phyloP scores from a whole-genome alignment of 164 flowering plant species.

The Liquidambar formosana region DNA sequence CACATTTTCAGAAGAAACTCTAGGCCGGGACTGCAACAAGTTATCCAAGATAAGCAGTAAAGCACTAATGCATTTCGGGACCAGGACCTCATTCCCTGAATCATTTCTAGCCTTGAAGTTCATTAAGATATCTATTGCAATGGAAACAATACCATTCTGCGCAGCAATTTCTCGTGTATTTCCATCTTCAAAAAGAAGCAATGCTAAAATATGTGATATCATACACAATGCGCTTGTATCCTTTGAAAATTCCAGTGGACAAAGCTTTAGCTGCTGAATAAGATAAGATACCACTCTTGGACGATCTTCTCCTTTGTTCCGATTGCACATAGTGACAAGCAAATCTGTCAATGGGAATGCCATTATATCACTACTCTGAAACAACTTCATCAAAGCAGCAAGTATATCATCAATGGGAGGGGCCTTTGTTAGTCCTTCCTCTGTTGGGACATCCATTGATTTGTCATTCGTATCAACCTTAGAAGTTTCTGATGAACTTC shows the following conservation, averaged over 20 bases:
- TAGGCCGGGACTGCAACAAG: constrained; percentile 75
- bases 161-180: constrained; percentile 71
- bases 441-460: constrained; percentile 43
- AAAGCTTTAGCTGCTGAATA: constrained; percentile 73
- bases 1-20: constrained; percentile 33
- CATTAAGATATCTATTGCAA: constrained; percentile 56
- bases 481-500: constrained; percentile 67
- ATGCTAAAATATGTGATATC: constrained; percentile 68
- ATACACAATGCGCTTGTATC: constrained; percentile 57
- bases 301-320: constrained; percentile 88
- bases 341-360: constrained; percentile 80
- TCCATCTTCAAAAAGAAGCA: constrained; percentile 81
- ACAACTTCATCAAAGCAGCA: constrained; percentile 64
- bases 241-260: constrained; percentile 54
- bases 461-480: constrained; percentile 66
- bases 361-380: constrained; percentile 68
- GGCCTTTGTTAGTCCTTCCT: constrained; percentile 50
- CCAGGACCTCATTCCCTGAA: constrained; percentile 42
- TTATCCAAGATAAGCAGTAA: constrained; percentile 74
- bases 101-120: constrained; percentile 48
- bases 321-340: constrained; percentile 75
- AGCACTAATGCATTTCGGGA: constrained; percentile 78
- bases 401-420: constrained; percentile 91
- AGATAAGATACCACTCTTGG: constrained; percentile 66
- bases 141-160: constrained; percentile 58